Conservation (phyloP, 2,329 filamentous ascomycete species). For the Fusarium caatingaense region DNA sequence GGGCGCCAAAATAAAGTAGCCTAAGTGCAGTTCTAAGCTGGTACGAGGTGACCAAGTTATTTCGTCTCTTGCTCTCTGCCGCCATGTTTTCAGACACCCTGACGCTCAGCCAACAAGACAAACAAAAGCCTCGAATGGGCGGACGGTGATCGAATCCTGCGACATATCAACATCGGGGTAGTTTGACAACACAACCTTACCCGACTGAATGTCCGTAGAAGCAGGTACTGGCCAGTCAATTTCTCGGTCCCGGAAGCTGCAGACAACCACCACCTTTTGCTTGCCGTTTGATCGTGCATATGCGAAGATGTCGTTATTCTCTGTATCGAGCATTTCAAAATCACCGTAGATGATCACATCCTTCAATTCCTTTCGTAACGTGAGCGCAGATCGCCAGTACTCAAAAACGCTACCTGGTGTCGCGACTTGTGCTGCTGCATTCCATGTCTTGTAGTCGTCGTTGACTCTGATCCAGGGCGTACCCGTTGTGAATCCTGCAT, state of each 20-base stretch:
- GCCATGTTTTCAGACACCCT: neutral
- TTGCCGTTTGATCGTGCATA: conserved; percentile 17
- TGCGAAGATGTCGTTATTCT: conserved; percentile 24
- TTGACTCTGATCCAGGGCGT: conserved; percentile 37
- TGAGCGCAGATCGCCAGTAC: conserved; percentile 25
- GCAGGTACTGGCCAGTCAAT: conserved; percentile 3
- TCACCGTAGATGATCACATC: conserved; percentile 27
- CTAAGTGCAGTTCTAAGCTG: neutral
- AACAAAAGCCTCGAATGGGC: conserved; percentile 29
- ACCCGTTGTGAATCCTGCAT: conserved; percentile 29
- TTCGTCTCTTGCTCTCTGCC: neutral
- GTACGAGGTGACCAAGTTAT: neutral
- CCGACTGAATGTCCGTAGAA: neutral
- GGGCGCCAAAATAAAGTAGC: neutral
- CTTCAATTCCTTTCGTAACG: conserved; percentile 15
- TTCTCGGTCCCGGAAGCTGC: conserved; percentile 21
- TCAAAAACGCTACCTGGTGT: conserved; percentile 23
- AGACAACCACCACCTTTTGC: conserved; percentile 12
- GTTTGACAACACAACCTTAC: conserved; percentile 21
- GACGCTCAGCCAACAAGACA: neutral
- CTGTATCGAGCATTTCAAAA: conserved; percentile 28
- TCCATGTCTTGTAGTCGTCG: conserved; percentile 33
- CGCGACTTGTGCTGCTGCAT: conserved; percentile 15
- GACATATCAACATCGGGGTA: conserved; percentile 5
- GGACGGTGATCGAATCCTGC: neutral